Evolutionary conservation across 2,329 filamentous ascomycete species (phyloP), one percentile per base, ranked within the genome.

Genomic region (Neopestalotiopsis sp.): DNA sequence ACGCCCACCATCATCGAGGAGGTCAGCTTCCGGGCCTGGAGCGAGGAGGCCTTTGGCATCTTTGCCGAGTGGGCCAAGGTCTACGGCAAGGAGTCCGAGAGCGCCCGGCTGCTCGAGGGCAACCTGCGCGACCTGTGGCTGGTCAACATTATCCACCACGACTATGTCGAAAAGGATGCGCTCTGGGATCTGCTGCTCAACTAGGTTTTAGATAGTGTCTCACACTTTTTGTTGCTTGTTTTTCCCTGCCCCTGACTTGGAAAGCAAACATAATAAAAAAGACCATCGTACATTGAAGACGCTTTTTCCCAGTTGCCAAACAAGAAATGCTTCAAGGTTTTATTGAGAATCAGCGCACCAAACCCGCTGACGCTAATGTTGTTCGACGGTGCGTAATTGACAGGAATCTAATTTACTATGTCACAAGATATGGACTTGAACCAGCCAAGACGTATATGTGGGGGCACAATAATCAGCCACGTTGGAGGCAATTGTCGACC

Each of bases 1-100:
- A 97, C 95, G 28, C 95, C 95, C 3, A 98, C 95, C 1, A 98
- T 98, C 77, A 97, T 98, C 76, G 95, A 98, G 79, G 93, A 95
- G 74, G 94, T 97, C 65, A 96, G 93, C 78, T 98, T 98, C 86
- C 88, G 90, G 71, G 94, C 95, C 7, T 99, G 96, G 96, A 89
- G 90, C 68, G 96, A 98, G 78, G 96, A 99, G 85, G 95, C 96
- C 1, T 99, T 96, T 83, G 92, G 92, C 40, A 97, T 98, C 76
- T 98, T 95, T 93, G 88, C 86, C 57, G 96, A 98, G 83, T 99
- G 96, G 96, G 91, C 92, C 70, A 88, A 92, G 73, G 92, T 98
- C 61, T 98, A 97, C 80, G 90, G 90, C n/a, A 87, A 90, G 62
- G 90, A 88, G 5, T 92, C 91, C 2, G 85, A 89, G 65, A 94